A percentile compares a stretch with the other conserved stretches of the same genome.
These are phyloP conservation scores for Macadamia tetraphylla DNA, from an alignment of 164 flowering plant genomes.

Conservation along the genomic window DNA sequence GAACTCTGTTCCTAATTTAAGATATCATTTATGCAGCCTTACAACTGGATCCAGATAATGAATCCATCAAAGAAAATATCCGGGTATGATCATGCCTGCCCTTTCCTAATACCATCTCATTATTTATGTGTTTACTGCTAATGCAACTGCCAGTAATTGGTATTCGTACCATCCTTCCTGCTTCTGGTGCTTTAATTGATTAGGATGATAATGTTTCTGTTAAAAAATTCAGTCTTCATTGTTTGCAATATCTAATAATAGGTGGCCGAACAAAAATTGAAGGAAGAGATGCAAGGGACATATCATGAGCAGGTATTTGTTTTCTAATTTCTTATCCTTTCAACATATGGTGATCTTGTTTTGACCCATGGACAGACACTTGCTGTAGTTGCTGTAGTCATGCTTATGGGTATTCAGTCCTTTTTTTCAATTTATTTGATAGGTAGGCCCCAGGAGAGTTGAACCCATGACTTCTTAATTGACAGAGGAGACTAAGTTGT, in stretches of 20 bases:
- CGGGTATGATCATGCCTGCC: constrained; percentile 36
- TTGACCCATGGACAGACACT: too few relatives aligned
- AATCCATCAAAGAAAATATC: constrained; percentile 65
- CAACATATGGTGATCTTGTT: background rate
- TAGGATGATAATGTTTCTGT: background rate
- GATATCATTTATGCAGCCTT: constrained; percentile 50
- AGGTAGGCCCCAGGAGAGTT: too few relatives aligned
- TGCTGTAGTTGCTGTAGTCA: too few relatives aligned
- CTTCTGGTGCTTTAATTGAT: too few relatives aligned
- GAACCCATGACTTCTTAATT: too few relatives aligned
- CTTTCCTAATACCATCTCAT: background rate
- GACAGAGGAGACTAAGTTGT: too few relatives aligned
- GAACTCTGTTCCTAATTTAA: background rate
- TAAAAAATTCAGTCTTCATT: background rate
- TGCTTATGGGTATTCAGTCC: too few relatives aligned
- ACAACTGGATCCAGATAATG: constrained; percentile 75
- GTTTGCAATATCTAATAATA: constrained; percentile 17
- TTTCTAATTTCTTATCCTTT: background rate
- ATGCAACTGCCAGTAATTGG: background rate
- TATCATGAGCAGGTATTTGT: constrained; percentile 45
- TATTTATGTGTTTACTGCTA: background rate
- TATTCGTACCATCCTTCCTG: too few relatives aligned
- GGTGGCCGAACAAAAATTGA: constrained; percentile 70
- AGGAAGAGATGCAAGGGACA: constrained; percentile 36
- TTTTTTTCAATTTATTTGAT: too few relatives aligned